Percentiles rank a stretch among this genome's conserved stretches.
Evolutionary conservation across 441 rosid genomes (phyloP).

Genomic region (Raphanus hybrid): DNA sequence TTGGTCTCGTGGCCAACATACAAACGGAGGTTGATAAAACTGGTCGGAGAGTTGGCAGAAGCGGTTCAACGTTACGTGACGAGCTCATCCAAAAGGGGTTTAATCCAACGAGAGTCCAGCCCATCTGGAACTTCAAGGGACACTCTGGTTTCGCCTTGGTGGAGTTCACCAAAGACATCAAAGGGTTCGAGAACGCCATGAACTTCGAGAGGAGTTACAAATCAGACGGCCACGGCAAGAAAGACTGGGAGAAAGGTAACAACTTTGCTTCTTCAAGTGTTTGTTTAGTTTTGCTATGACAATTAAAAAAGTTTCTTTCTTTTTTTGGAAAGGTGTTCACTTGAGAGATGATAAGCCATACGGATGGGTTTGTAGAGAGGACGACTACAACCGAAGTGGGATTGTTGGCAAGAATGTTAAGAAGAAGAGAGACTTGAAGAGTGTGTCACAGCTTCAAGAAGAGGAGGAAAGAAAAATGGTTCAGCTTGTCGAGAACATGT

Average conservation of each 20-base stretch:
- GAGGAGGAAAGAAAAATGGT: conserved; percentile 30
- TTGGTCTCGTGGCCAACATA: conserved; percentile 36
- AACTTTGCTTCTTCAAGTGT: not conserved
- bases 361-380: conserved; percentile 38
- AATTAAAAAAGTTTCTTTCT: not conserved
- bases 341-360: conserved; percentile 19
- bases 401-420: conserved; percentile 18
- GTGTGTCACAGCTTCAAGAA: conserved; percentile 11
- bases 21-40: conserved; percentile 10
- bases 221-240: conserved; percentile 31
- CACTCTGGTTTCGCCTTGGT: conserved; percentile 41
- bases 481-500: conserved; percentile 24
- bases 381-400: conserved; percentile 6
- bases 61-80: conserved; percentile 31
- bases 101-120: conserved; percentile 37
- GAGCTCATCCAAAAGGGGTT: conserved; percentile 30
- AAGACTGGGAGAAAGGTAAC: conserved; percentile 25
- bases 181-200: conserved; percentile 36
- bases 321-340: not conserved
- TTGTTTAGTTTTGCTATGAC: not conserved
- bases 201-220: conserved; percentile 27
- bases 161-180: conserved; percentile 25
- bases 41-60: conserved; percentile 36
- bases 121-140: conserved; percentile 34
- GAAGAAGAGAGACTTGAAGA: conserved; percentile 37